Conservation (phyloP, 2,329 filamentous ascomycete species). For the Fusarium irregulare region DNA sequence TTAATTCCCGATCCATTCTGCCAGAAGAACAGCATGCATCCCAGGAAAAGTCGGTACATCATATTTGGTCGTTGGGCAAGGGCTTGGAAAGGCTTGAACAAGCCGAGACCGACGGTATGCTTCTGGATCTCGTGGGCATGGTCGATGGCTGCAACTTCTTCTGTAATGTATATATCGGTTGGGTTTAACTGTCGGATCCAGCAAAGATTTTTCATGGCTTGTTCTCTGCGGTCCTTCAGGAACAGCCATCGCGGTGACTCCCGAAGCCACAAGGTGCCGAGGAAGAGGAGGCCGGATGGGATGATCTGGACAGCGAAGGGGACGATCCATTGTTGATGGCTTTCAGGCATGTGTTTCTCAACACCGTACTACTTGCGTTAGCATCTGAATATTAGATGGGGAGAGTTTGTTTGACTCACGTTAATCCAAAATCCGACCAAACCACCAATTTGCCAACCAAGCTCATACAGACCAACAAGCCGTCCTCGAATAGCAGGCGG, state of each 20-base stretch:
- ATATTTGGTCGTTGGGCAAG: slow-evolving; percentile 54
- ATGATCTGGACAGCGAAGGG: slow-evolving; percentile 66
- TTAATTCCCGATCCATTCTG: slow-evolving; percentile 70
- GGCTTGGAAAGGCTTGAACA: slow-evolving; percentile 41
- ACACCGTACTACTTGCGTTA: slow-evolving; percentile 23
- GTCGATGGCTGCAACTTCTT: slow-evolving; percentile 38
- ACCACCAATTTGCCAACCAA: slow-evolving; percentile 24
- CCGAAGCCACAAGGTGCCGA: slow-evolving; percentile 60
- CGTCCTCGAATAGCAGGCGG: slow-evolving; percentile 66
- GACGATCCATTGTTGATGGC: slow-evolving; percentile 56
- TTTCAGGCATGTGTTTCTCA: slow-evolving; percentile 36
- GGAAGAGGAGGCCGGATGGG: slow-evolving; percentile 63
- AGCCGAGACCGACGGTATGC: slow-evolving; percentile 67
- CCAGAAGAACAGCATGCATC: slow-evolving; percentile 73
- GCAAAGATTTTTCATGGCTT: slow-evolving; percentile 63
- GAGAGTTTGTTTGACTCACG: neutral
- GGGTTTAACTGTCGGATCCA: slow-evolving; percentile 63
- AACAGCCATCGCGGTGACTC: slow-evolving; percentile 72
- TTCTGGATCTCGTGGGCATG: slow-evolving; percentile 63
- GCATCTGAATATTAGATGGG: rapidly evolving
- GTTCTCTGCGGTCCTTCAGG: slow-evolving; percentile 61
- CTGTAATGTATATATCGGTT: slow-evolving; percentile 58
- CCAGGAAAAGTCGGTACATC: slow-evolving; percentile 70
- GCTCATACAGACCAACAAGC: slow-evolving; percentile 45
- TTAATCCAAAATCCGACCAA: slow-evolving; percentile 24